Evolutionary conservation across 306 rosid genomes (phyloP).

Genomic region (Geum urbanum): DNA sequence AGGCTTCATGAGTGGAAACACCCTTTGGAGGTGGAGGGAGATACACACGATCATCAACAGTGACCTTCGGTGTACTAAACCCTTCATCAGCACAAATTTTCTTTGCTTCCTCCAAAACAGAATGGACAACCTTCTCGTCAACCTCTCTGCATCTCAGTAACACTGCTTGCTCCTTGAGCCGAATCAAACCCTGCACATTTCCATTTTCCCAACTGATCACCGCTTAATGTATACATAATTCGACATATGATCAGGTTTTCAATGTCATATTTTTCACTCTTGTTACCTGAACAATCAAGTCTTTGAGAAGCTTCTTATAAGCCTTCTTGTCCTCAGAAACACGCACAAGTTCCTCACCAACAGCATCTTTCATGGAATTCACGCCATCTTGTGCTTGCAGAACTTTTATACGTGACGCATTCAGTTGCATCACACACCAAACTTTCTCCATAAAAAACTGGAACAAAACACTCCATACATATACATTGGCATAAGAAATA

Average conservation of each 20-base stretch:
- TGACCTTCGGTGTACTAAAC: slow-evolving; percentile 28
- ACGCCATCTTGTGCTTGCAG: slow-evolving; percentile 65
- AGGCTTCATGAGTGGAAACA: slow-evolving; percentile 38
- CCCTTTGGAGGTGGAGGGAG: slow-evolving; percentile 46
- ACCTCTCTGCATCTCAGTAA: slow-evolving; percentile 53
- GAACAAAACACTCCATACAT: neutral
- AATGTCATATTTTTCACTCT: neutral
- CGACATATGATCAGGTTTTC: neutral
- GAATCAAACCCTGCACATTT: slow-evolving; percentile 36
- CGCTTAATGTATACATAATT: neutral
- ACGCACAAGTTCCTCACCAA: slow-evolving; percentile 34
- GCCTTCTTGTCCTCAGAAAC: slow-evolving; percentile 37
- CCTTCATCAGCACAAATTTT: slow-evolving; percentile 43
- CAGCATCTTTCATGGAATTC: slow-evolving; percentile 50
- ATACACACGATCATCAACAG: slow-evolving; percentile 43
- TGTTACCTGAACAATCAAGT: slow-evolving; percentile 47
- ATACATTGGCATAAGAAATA: neutral
- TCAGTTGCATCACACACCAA: slow-evolving; percentile 33
- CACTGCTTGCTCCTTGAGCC: slow-evolving; percentile 50
- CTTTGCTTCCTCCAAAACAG: slow-evolving; percentile 48
- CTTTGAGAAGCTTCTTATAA: slow-evolving; percentile 42
- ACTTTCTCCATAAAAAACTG: neutral
- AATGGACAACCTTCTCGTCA: slow-evolving; percentile 46
- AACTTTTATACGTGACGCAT: slow-evolving; percentile 49
- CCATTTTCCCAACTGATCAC: neutral